Base-by-base conservation (phyloP, 2,329 filamentous ascomycete genomes). In the Fusarium sulawesiense region DNA sequence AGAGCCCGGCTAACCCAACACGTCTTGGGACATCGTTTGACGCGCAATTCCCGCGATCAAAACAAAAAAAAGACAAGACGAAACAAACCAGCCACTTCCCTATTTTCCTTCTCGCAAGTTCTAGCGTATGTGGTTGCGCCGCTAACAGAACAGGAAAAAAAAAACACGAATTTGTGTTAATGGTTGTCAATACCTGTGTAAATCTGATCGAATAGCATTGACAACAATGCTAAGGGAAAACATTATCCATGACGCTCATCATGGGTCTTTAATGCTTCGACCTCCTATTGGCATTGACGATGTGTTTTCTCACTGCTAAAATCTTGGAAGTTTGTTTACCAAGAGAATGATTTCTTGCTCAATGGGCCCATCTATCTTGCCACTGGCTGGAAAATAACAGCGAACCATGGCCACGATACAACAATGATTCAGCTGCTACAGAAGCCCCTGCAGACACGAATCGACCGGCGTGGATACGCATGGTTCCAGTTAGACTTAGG, bases 121-220 rank as follows among this genome's bases (percentile, higher is more conserved):
- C 60, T 71, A 66, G 71, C 64, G 66, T 66, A 48, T 27, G 53
- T 27, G 53, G 21, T 53, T 53, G 8, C 66, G 71, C 71, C 66
- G 62, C 62, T 23, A 44, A n/a, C 20, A 25, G 4, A 30, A 29
- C 27, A 29, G 27, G 11, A 14, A 37, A 40, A 49, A 54, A 51
- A 46, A 59, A 56, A 54, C 65, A 59, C 56, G 23, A 27, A 40
- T 20, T 29, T 29, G 40, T 55, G 25, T 30, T 53, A 23, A 40
- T 30, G 37, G 48, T 30, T 14, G 42, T 20, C 8, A 32, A 63
- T 25, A 47, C 32, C 40, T 51, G 29, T n/a, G 29, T 27, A 25
- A 30, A 54, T 45, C 29, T 41, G 27, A 32, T 32, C 21, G 21
- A 61, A 61, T 14, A 23, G 49, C 27, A 16, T 30, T 51, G 29